A percentile compares a stretch with the other conserved stretches of the same genome.
These are phyloP conservation scores for Citrus trifoliata DNA, from an alignment of 345 rosid species.

Conservation along the genomic window DNA sequence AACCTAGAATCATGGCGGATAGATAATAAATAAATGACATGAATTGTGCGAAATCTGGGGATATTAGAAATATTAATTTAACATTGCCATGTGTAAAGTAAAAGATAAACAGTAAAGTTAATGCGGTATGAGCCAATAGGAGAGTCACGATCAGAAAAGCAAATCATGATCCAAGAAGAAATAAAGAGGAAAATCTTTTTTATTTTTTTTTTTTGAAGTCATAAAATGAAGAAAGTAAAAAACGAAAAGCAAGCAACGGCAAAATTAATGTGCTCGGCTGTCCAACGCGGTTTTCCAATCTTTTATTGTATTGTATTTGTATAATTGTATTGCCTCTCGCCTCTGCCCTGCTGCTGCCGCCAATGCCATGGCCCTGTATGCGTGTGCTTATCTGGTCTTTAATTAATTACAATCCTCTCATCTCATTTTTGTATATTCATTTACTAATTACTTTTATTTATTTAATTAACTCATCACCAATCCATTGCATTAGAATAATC, in stretches of 20 bases:
- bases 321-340: no score
- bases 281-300: conserved; percentile 38
- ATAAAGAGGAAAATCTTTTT: neutral
- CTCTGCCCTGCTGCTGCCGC: no score
- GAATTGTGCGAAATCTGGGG: no score
- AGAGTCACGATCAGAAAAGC: neutral
- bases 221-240: conserved; percentile 5
- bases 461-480: no score
- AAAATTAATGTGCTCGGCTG: conserved; percentile 29
- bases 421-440: no score
- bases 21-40: no score
- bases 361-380: no score
- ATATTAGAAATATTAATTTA: neutral
- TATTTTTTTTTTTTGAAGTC: neutral
- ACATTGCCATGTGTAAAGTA: no score
- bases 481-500: no score
- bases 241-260: neutral
- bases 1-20: accelerated
- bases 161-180: neutral
- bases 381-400: no score
- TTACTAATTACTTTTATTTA: no score
- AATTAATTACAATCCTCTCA: no score
- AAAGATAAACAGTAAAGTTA: neutral
- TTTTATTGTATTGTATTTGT: neutral
- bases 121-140: neutral